Conservation (phyloP, 2,329 filamentous ascomycete species). For the Aureobasidium lini region DNA sequence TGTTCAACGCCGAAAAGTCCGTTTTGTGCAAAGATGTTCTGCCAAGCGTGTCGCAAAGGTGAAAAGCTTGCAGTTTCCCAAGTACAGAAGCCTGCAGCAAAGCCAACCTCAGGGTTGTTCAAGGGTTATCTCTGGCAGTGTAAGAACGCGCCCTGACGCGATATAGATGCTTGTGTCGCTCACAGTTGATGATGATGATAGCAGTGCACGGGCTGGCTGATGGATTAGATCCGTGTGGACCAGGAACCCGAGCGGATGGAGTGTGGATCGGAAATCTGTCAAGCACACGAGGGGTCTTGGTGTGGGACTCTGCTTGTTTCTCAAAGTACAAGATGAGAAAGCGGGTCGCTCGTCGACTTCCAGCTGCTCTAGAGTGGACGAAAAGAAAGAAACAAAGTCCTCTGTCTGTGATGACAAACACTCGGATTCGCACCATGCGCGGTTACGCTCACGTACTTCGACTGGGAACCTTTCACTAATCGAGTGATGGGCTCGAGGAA, state of each 20-base stretch:
- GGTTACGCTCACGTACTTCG: background rate
- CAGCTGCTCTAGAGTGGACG: background rate
- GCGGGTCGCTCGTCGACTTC: background rate
- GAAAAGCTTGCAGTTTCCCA: background rate
- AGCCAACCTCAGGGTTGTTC: background rate
- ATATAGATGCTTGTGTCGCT: background rate
- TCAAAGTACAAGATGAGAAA: background rate
- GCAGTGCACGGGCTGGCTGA: constrained; percentile 10
- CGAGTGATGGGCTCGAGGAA: constrained; percentile 8
- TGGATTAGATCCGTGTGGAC: constrained; percentile 13
- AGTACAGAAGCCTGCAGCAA: background rate
- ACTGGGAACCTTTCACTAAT: constrained; percentile 10
- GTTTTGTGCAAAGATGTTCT: background rate
- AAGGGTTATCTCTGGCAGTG: background rate
- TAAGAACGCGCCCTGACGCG: constrained; percentile 8
- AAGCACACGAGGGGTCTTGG: constrained; percentile 9
- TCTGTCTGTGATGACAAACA: constrained; percentile 3
- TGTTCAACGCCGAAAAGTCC: constrained; percentile 13
- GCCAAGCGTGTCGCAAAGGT: constrained; percentile 4
- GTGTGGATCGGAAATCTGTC: constrained; percentile 11
- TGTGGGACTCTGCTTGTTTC: background rate
- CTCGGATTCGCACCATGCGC: background rate
- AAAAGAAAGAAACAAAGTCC: background rate
- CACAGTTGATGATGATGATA: constrained; percentile 1
- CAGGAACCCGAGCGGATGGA: constrained; percentile 5